Conservation (phyloP, 768 basidiomycete species). For the Pleurotus cornucopiae region DNA sequence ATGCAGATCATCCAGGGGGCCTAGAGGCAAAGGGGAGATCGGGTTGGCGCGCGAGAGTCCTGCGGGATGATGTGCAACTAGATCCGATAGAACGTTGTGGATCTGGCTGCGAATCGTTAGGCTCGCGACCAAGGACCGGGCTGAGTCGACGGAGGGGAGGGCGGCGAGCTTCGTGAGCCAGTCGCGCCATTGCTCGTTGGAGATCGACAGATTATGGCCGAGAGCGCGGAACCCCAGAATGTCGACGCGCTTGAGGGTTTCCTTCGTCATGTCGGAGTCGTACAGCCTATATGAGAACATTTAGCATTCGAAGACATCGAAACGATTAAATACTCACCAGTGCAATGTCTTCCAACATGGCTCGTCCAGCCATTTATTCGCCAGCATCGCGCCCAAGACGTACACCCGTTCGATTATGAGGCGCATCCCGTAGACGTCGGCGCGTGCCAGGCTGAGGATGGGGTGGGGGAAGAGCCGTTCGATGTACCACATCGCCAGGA, state of each 20-base stretch:
- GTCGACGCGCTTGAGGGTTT: slow-evolving; percentile 14
- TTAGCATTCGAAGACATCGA: background rate
- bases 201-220: slow-evolving; percentile 14
- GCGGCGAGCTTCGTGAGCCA: slow-evolving; percentile 8
- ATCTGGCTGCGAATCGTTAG: background rate
- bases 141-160: slow-evolving; percentile 1
- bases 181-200: slow-evolving; percentile 12
- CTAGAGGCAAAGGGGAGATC: slow-evolving; percentile 12
- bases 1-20: background rate
- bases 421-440: slow-evolving; percentile 31
- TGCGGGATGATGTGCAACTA: background rate
- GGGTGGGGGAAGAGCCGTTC: slow-evolving; percentile 44
- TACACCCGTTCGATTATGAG: slow-evolving; percentile 47
- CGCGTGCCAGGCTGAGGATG: slow-evolving; percentile 30
- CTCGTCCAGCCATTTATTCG: slow-evolving; percentile 64
- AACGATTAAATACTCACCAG: slow-evolving; percentile 34
- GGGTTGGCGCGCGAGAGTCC: slow-evolving; percentile 1
- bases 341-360: slow-evolving; percentile 46
- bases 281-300: background rate
- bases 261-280: background rate
- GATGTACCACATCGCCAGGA: slow-evolving; percentile 59
- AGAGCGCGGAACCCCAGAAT: slow-evolving; percentile 12
- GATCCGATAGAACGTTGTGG: background rate
- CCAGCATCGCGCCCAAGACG: slow-evolving; percentile 49
- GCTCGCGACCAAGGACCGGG: background rate